These are phyloP conservation scores for Vitis labrusca DNA, from an alignment of 164 flowering plant species.

Conservation along the genomic window DNA sequence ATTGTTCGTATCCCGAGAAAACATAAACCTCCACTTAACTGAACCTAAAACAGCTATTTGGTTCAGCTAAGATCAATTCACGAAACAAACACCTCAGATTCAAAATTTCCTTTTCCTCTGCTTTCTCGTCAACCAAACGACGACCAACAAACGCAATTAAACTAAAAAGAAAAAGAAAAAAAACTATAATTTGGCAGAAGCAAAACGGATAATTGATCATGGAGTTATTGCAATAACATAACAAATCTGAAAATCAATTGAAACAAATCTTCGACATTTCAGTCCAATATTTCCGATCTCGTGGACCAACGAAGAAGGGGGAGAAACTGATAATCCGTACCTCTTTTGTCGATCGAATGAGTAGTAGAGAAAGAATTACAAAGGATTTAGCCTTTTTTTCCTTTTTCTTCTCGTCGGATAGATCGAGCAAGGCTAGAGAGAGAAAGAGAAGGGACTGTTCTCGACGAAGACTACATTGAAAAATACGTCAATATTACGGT, in stretches of 20 bases:
- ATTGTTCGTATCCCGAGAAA: no score
- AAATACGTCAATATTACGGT: constrained; percentile 5
- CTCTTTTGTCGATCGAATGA: neutral
- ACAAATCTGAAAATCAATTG: neutral
- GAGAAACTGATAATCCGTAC: neutral
- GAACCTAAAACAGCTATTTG: no score
- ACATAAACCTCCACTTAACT: no score
- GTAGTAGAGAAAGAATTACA: neutral
- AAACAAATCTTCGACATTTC: neutral
- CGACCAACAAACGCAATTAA: neutral
- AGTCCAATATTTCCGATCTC: neutral
- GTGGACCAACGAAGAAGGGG: neutral
- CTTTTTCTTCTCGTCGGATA: constrained; percentile 4
- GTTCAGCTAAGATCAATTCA: no score
- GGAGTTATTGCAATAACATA: neutral
- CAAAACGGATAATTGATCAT: no score
- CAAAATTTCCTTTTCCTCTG: no score
- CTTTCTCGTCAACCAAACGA: no score
- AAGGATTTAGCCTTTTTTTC: neutral
- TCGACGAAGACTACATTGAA: constrained; percentile 16
- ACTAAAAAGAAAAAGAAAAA: neutral
- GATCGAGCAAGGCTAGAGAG: constrained; percentile 13
- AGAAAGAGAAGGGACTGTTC: constrained; percentile 5
- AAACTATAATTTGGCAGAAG: no score
- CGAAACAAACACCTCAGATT: no score